phyloP scores from a whole-genome alignment of 345 rosid genomes.

The Erucastrum elatum region DNA sequence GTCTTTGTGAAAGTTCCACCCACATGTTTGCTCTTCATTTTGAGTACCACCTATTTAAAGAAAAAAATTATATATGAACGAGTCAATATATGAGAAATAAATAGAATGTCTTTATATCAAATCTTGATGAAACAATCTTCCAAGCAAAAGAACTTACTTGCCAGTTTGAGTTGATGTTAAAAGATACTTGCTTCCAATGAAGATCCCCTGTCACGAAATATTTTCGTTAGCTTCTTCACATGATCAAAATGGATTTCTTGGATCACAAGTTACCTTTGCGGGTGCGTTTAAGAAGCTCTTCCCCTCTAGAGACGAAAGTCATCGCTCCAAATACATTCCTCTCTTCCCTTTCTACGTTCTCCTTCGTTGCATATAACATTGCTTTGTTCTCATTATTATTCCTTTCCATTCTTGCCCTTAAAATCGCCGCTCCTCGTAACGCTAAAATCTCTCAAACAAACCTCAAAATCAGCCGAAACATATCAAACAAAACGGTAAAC shows the following conservation, averaged over 20 bases:
- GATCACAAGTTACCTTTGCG: conserved; percentile 70
- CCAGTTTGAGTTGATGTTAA: conserved; percentile 70
- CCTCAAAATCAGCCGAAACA: conserved; percentile 36
- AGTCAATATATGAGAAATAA: neutral
- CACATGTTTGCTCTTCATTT: conserved; percentile 86
- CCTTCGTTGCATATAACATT: conserved; percentile 47
- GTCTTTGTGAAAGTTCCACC: conserved; percentile 88
- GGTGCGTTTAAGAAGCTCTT: conserved; percentile 87
- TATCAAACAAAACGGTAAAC: neutral
- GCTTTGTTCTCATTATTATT: conserved; percentile 50
- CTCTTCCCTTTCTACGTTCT: conserved; percentile 54
- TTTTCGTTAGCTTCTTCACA: neutral
- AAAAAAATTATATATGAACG: neutral
- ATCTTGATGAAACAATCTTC: neutral
- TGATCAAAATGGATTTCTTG: neutral
- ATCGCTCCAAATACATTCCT: conserved; percentile 49
- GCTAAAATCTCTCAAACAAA: conserved; percentile 50
- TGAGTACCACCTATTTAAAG: conserved; percentile 65
- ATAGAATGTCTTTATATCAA: neutral
- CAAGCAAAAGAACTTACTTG: conserved; percentile 51
- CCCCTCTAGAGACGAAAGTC: conserved; percentile 75
- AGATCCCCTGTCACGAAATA: conserved; percentile 63
- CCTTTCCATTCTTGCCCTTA: conserved; percentile 73
- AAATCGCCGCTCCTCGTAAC: conserved; percentile 71
- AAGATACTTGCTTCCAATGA: conserved; percentile 91